Percentiles rank a stretch among this genome's conserved stretches.
Conservation (phyloP, 1,139 yeast species). For the Yamadazyma songkhlaensis region DNA sequence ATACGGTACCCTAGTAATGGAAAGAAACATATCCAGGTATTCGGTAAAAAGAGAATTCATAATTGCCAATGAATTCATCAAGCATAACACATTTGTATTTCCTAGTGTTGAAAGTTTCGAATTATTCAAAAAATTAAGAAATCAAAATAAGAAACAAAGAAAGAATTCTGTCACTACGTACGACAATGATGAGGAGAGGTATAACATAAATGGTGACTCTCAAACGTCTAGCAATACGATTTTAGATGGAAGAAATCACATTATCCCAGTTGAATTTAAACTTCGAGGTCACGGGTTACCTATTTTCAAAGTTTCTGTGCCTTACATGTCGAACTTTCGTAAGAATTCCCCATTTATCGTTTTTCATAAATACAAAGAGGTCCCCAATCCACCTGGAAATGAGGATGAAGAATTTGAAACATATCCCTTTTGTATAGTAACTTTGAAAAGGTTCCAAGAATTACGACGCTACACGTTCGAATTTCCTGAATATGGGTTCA, state of each 20-base stretch:
- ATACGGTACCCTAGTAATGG: constrained; percentile 13
- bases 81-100: constrained; percentile 29
- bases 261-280: constrained; percentile 33
- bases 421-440: constrained; percentile 32
- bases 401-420: constrained; percentile 27
- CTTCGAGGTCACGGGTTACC: constrained; percentile 37
- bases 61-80: constrained; percentile 34
- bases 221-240: constrained; percentile 5
- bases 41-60: constrained; percentile 28
- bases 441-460: constrained; percentile 25
- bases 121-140: constrained; percentile 28
- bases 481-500: constrained; percentile 17
- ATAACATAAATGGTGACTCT: background rate
- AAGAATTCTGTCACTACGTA: constrained; percentile 22
- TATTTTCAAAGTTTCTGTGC: constrained; percentile 32
- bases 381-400: constrained; percentile 26
- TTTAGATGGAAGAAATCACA: constrained; percentile 31
- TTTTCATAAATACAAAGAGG: constrained; percentile 31
- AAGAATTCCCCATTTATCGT: constrained; percentile 35
- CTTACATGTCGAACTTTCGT: constrained; percentile 37
- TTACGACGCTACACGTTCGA: constrained; percentile 30
- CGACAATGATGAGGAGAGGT: constrained; percentile 15
- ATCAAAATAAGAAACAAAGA: constrained; percentile 20
- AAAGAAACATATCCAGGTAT: constrained; percentile 18
- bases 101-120: constrained; percentile 28